Base-by-base conservation (phyloP, 2,329 filamentous ascomycete species). In the Bipolaris cookei region DNA sequence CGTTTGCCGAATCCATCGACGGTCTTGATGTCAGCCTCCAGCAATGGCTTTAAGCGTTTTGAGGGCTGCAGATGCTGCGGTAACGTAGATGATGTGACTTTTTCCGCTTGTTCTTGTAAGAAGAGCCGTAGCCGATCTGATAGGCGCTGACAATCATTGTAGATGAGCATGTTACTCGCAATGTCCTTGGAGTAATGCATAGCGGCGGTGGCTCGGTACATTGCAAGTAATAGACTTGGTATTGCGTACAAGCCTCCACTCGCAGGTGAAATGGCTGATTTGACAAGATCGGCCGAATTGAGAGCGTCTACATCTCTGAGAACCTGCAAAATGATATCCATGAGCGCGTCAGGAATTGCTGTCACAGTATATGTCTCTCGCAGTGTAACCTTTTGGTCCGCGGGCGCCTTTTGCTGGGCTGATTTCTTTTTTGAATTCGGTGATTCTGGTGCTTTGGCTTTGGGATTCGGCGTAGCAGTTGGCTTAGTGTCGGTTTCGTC, bases 281-380 rank as follows among this genome's bases (percentile, higher is more conserved):
- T 67, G 18, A 74, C 66, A 34, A 78, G 74, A 0, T 73, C 74
- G 62, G 84, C 76, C 38, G 81, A 70, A 21, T 86, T 85, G 44
- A 94, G 78, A 0, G 80, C 81, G 8, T 85, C 68, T 38, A 81
- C 76, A 55, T 82, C 76, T 42, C 72, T 59, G 58, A 83, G 70
- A 6, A 80, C 73, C 45, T 79, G 59, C 85, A 81, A 79, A 50
- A 94, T 86, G 25, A 91, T 82, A 16, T 85, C 82, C 18, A 93
- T 81, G 11, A 98, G 87, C 3, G 88, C 86, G 59, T 92, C 88
- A 0, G 95, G 94, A 74, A 97, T 89, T 2, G 90, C 90, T 0
- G 94, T 97, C 49, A 97, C 90, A 56, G 88, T 90, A 75, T 97
- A 99, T 1, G 85, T 90, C 77, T 99, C 95, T 59, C 84, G 90